A percentile compares a stretch with the other conserved stretches of the same genome.
These are phyloP conservation scores for Dothistroma septosporum DNA, from an alignment of 2,329 filamentous ascomycete species.

Conservation along the genomic window DNA sequence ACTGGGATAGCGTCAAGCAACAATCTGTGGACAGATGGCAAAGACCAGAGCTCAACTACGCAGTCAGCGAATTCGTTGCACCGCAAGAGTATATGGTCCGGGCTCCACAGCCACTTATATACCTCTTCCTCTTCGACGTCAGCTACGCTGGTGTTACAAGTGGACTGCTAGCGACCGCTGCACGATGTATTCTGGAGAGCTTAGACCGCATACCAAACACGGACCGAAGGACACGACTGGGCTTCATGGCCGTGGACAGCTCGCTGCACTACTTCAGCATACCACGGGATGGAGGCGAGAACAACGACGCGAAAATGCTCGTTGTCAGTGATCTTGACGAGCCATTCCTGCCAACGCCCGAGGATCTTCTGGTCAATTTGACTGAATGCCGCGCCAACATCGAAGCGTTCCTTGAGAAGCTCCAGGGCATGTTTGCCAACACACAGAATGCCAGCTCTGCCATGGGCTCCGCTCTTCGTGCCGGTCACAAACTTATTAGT, in stretches of 20 bases:
- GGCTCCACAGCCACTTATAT: conserved; percentile 89
- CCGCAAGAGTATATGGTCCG: conserved; percentile 99
- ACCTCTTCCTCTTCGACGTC: conserved; percentile 92
- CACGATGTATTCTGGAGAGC: conserved; percentile 90
- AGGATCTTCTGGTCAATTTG: conserved; percentile 83
- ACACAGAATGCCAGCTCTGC: conserved; percentile 86
- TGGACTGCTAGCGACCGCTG: conserved; percentile 85
- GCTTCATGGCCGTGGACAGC: conserved; percentile 92
- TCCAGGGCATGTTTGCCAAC: conserved; percentile 95
- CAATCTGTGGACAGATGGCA: conserved; percentile 91
- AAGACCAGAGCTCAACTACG: conserved; percentile 85
- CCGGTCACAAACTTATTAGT: conserved; percentile 93
- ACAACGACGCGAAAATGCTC: conserved; percentile 81
- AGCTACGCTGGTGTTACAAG: conserved; percentile 86
- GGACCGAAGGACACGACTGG: conserved; percentile 83
- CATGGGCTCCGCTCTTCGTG: conserved; percentile 88
- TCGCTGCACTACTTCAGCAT: conserved; percentile 95
- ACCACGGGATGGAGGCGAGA: conserved; percentile 80
- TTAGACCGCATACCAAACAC: conserved; percentile 97
- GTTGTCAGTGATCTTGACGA: conserved; percentile 95
- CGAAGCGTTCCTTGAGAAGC: conserved; percentile 81
- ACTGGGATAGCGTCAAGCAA: conserved; percentile 92
- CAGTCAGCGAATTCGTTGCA: conserved; percentile 96
- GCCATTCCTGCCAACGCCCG: conserved; percentile 90
- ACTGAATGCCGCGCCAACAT: conserved; percentile 86